These are phyloP conservation scores for Camellia granthamiana DNA, from an alignment of 148 eudicot species.

Conservation along the genomic window DNA sequence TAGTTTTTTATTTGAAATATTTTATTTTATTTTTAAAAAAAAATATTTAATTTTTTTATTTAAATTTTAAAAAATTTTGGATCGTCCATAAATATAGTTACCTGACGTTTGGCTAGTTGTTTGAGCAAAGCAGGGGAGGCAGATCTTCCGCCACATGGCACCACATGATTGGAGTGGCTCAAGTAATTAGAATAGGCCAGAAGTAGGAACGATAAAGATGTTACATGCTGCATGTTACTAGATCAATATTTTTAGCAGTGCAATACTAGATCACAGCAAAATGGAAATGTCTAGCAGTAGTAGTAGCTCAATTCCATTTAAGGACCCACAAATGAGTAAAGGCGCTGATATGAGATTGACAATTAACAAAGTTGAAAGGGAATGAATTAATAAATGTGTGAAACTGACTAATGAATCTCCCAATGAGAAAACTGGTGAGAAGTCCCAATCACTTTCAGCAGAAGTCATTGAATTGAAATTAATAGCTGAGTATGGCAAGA, in stretches of 20 bases:
- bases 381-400: not conserved
- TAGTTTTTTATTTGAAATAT: too few relatives aligned
- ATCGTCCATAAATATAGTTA: slow-evolving; percentile 13
- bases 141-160: slow-evolving; percentile 73
- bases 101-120: slow-evolving; percentile 86
- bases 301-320: not conserved
- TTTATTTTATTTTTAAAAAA: too few relatives aligned
- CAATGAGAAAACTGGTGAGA: not conserved
- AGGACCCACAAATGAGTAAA: slow-evolving; percentile 18
- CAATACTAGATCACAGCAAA: not conserved
- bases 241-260: not conserved
- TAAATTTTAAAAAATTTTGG: too few relatives aligned
- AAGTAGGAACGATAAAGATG: slow-evolving; percentile 77
- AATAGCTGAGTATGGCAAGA: slow-evolving; percentile 3
- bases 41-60: too few relatives aligned
- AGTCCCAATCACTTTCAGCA: slow-evolving; percentile 11
- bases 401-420: slow-evolving; percentile 9
- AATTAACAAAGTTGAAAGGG: not conserved
- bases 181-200: slow-evolving; percentile 88
- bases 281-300: not conserved
- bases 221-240: slow-evolving; percentile 99
- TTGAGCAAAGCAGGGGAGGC: slow-evolving; percentile 72
- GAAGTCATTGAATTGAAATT: slow-evolving; percentile 15
- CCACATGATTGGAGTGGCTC: slow-evolving; percentile 81
- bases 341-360: not conserved